Percentiles rank a stretch among this genome's conserved stretches.
These are phyloP conservation scores for Exophiala xenobiotica DNA, from an alignment of 2,329 filamentous ascomycete species.

Conservation along the genomic window DNA sequence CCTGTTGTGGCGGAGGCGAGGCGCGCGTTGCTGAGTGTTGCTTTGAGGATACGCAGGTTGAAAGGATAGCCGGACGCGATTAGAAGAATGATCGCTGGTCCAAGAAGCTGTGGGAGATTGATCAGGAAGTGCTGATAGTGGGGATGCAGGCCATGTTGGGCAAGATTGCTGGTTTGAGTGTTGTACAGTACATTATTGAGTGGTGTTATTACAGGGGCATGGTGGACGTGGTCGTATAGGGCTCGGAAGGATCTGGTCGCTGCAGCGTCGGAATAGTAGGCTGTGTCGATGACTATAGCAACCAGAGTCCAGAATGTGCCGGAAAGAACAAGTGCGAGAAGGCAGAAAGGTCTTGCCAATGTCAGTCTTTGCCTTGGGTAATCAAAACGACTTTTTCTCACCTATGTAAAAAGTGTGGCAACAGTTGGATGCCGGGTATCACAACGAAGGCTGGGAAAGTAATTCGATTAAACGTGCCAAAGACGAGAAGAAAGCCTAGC, in stretches of 20 bases:
- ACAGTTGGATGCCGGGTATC: slow-evolving; percentile 75
- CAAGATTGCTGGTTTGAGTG: slow-evolving; percentile 66
- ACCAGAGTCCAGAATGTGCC: slow-evolving; percentile 67
- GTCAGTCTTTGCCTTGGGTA: slow-evolving; percentile 4
- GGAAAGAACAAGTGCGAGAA: slow-evolving; percentile 64
- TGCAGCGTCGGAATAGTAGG: slow-evolving; percentile 64
- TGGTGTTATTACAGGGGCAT: slow-evolving; percentile 69
- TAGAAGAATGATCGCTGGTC: slow-evolving; percentile 65
- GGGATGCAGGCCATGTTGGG: slow-evolving; percentile 73
- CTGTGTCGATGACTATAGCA: slow-evolving; percentile 79
- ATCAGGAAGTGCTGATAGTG: slow-evolving; percentile 73
- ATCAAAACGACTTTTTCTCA: slow-evolving; percentile 42
- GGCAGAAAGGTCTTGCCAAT: slow-evolving; percentile 51
- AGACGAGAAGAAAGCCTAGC: slow-evolving; percentile 76
- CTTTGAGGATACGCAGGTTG: slow-evolving; percentile 32
- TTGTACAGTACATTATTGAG: slow-evolving; percentile 79
- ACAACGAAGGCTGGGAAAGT: slow-evolving; percentile 93
- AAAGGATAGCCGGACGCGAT: slow-evolving; percentile 42
- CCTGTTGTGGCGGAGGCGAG: slow-evolving; percentile 46
- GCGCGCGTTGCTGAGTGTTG: slow-evolving; percentile 36
- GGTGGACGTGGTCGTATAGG: slow-evolving; percentile 55
- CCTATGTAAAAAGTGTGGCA: slow-evolving; percentile 83
- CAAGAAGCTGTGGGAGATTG: slow-evolving; percentile 70
- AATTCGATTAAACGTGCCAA: slow-evolving; percentile 93
- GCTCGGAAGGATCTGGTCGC: slow-evolving; percentile 38